Conservation (phyloP, 2,329 filamentous ascomycete genomes). For the Calcarisporium arbuscula region DNA sequence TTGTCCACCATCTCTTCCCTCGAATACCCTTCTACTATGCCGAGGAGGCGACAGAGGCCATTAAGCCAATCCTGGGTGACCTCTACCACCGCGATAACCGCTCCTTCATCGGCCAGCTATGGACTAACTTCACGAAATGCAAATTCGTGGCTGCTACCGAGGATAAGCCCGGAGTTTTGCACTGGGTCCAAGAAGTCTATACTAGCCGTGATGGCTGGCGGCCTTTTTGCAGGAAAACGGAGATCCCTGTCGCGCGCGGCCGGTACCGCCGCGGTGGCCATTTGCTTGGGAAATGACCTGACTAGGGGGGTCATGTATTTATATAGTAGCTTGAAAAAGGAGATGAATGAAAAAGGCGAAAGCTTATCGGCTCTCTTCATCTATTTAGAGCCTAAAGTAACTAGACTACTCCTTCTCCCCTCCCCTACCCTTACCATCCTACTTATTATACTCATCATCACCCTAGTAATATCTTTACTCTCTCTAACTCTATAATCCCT, state of each 20-base stretch:
- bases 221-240: neutral
- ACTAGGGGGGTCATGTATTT: neutral
- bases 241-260: neutral
- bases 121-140: constrained; percentile 8
- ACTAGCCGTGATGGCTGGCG: too few species aligned
- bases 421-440: too few species aligned
- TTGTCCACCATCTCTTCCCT: constrained; percentile 53
- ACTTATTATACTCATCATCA: too few species aligned
- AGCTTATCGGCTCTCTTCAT: too few species aligned
- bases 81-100: constrained; percentile 5
- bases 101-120: constrained; percentile 6
- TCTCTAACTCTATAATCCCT: too few species aligned
- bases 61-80: constrained; percentile 7
- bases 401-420: too few species aligned
- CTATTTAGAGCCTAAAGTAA: too few species aligned
- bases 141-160: constrained; percentile 4
- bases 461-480: too few species aligned
- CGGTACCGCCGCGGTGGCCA: neutral
- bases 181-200: too few species aligned
- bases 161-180: constrained; percentile 4
- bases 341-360: neutral
- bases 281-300: neutral
- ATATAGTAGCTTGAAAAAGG: neutral
- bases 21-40: constrained; percentile 9
- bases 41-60: constrained; percentile 6